Evolutionary conservation across 148 eudicot species (phyloP).

Genomic region (Silene conica): DNA sequence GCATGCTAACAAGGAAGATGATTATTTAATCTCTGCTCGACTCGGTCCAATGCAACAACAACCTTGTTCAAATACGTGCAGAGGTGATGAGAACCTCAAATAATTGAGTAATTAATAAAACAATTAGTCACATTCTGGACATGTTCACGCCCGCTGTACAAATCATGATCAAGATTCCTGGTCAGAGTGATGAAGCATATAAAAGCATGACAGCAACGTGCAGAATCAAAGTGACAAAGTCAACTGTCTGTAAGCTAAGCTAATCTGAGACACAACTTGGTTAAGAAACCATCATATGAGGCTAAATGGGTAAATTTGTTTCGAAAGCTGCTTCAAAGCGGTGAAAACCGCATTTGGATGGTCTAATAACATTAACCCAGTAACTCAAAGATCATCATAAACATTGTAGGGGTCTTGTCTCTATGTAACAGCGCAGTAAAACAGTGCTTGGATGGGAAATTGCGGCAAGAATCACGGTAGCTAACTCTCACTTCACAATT

Average conservation of each 20-base stretch:
- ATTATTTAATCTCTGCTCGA: neutral
- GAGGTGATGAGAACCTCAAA: neutral
- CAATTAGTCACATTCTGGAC: neutral
- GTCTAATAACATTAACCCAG: too few species aligned
- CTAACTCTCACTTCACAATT: too few species aligned
- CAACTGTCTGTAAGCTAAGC: neutral
- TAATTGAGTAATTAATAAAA: neutral
- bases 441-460: too few species aligned
- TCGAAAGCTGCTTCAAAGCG: neutral
- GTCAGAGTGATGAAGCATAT: neutral
- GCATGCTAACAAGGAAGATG: neutral
- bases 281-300: neutral
- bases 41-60: neutral
- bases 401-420: too few species aligned
- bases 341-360: too few species aligned
- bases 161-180: neutral
- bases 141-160: neutral
- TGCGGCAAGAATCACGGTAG: too few species aligned
- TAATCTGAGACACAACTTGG: neutral
- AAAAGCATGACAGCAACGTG: neutral
- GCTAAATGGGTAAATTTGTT: neutral
- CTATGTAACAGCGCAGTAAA: too few species aligned
- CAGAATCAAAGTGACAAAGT: conserved; percentile 2
- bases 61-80: conserved; percentile 7
- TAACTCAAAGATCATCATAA: too few species aligned